Percentiles rank a stretch among this genome's conserved stretches.
Evolutionary conservation across 2,329 filamentous ascomycete species (phyloP).

Genomic region (Beauveria pseudobassiana): DNA sequence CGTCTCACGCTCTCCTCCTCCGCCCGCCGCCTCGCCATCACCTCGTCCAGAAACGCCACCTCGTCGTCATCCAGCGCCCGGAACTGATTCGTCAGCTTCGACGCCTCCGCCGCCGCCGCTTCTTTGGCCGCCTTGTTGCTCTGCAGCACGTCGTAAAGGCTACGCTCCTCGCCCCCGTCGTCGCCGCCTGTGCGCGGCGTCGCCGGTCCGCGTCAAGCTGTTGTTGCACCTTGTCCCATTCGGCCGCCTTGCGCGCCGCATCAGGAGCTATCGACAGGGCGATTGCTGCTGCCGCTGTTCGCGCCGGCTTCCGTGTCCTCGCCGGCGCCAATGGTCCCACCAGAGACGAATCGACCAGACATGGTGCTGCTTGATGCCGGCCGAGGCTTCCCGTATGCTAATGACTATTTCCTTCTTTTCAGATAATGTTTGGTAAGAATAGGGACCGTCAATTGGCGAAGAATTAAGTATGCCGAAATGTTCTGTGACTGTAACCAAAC

Average conservation of each 20-base stretch:
- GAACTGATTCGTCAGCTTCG: constrained; percentile 68
- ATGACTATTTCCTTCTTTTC: background rate
- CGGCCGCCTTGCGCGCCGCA: constrained; percentile 25
- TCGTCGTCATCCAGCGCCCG: constrained; percentile 72
- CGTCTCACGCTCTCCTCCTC: constrained; percentile 47
- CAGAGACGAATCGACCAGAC: constrained; percentile 49
- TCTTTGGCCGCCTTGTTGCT: constrained; percentile 83
- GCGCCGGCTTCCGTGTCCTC: constrained; percentile 12
- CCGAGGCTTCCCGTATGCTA: background rate
- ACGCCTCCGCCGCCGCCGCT: constrained; percentile 71
- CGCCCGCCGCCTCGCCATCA: constrained; percentile 38
- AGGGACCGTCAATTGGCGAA: background rate
- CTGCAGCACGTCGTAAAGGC: constrained; percentile 67
- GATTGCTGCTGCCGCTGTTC: background rate
- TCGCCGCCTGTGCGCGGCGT: constrained; percentile 34
- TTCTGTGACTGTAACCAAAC: background rate
- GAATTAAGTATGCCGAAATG: background rate
- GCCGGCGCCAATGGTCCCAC: constrained; percentile 40
- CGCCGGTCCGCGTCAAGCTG: constrained; percentile 55
- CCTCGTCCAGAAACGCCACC: constrained; percentile 62
- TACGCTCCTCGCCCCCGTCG: constrained; percentile 42
- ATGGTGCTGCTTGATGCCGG: constrained; percentile 23
- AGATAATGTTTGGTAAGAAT: background rate
- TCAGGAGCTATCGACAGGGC: constrained; percentile 11
- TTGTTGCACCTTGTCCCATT: constrained; percentile 58